Base-by-base conservation (phyloP, 495 filamentous ascomycete species). In the Neurospora sp. region DNA sequence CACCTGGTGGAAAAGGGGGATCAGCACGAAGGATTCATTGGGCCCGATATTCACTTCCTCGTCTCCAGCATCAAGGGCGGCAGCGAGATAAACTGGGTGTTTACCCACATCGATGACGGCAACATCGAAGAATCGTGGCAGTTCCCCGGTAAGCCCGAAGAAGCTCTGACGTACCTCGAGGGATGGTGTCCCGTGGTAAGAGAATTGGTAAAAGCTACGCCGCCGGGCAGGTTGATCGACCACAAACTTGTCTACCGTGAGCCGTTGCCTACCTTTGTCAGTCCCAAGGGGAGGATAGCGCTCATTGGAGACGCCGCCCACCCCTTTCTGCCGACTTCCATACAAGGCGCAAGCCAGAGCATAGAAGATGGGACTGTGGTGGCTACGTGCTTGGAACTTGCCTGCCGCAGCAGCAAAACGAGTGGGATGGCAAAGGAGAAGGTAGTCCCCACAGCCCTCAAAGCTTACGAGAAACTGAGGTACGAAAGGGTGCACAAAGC, bases 171-270 rank as follows among this genome's bases (percentile, higher is more conserved):
- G 59, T 81, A 86, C 20, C 80, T 89, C 0, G 86, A 89, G 42
- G 89, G 86, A 44, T 94, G 91, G 90, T 90, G 91, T 73, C 87
- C 88, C 0, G 80, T 90, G 37, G 83, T 89, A 48, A 85, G 84
- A 31, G 85, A 87, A 44, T 85, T 91, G 39, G 80, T 91, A 9
- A 86, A 87, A 44, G 84, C 85, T 70, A 92, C 90, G 14, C 89
- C 89, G 0, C 80, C 85, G 41, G 82, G 84, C 39, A 79, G 85
- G 39, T 75, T 91, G 35, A 88, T 93, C 44, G 89, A 93, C 76
- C 91, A 88, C 87, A 92, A 93, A 76, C 83, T 93, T 0, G 87
- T 93, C 3, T 91, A 89, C 78, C 85, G 91, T 65, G 90, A 92
- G 74, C 90, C 90, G 0, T 80, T 91, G 7, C 88, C 89, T 4